Evolutionary conservation across 768 basidiomycete species (phyloP), one percentile per base, ranked within the genome.

Genomic region (Pleurotus sapidus): DNA sequence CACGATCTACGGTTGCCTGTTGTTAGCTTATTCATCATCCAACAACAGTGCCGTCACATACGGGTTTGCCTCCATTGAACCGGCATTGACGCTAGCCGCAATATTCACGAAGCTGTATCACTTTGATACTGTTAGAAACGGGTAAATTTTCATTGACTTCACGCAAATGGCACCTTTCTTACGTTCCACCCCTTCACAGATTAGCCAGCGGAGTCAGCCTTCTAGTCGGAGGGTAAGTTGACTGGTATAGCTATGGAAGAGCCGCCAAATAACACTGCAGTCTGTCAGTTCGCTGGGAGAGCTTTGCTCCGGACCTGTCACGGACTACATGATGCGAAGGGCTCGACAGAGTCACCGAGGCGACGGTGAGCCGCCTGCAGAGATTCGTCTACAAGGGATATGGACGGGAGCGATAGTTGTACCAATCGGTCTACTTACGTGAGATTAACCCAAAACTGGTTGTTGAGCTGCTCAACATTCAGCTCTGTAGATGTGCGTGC

Each of bases 21-120:
- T 8, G 24, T n/a, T n/a, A 27, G 49, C 40, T 14, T 46, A 25
- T 45, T 17, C n/a, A 39, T 12, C 15, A 42, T n/a, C 34, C 6
- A 25, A n/a, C 27, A 37, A 56, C 18, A 38, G 71, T 61, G 71
- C 70, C 2, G 65, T 76, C 8, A 69, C 67, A 2, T 76, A 74
- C 57, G 74, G 74, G 1, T 73, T 72, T 48, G 73, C 73, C 0
- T 74, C 73, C 11, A 75, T 75, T 15, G 74, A 75, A 55, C 74
- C 74, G 27, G 73, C 73, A 7, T 59, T 76, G 54, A 76, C 69
- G 4, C 40, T 75, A 45, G 72, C 75, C 3, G 67, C 73, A 4
- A 57, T 76, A 2, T 75, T 74, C 60, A 73, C 72, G 3, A 56
- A 70, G 38, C 59, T 74, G 15, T 75, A 74, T 57, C 65, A 71